phyloP scores from a whole-genome alignment of 2,329 filamentous ascomycete species.

The Aureobasidium subglaciale region DNA sequence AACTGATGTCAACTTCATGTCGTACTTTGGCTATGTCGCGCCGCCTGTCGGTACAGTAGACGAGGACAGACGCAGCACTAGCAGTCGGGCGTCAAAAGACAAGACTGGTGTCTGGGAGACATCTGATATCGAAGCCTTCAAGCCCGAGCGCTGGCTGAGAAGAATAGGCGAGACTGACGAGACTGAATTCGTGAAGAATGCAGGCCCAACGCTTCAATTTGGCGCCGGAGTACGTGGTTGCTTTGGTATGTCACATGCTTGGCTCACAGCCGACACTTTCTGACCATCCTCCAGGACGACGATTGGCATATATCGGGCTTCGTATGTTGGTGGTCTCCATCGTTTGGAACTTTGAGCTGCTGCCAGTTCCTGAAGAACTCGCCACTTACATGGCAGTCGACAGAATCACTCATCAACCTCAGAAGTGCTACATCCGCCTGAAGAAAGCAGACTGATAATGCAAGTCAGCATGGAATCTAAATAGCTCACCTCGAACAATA shows the following conservation, averaged over 20 bases:
- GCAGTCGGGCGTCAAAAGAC: constrained; percentile 23
- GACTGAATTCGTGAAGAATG: constrained; percentile 29
- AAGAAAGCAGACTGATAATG: background rate
- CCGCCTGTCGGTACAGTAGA: constrained; percentile 23
- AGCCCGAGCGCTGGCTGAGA: constrained; percentile 36
- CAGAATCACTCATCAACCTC: constrained; percentile 25
- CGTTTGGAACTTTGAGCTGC: constrained; percentile 27
- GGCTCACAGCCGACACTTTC: background rate
- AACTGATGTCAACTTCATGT: constrained; percentile 29
- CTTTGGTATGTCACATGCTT: constrained; percentile 24
- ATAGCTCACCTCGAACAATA: no score
- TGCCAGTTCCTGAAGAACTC: constrained; percentile 20
- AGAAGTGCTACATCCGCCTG: constrained; percentile 23
- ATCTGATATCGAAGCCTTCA: constrained; percentile 28
- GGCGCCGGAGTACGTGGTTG: constrained; percentile 33
- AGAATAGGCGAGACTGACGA: constrained; percentile 22
- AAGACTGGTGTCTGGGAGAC: constrained; percentile 25
- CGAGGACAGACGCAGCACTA: constrained; percentile 26
- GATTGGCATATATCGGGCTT: constrained; percentile 25
- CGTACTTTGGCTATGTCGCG: constrained; percentile 19
- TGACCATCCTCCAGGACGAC: constrained; percentile 17
- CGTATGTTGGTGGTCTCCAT: constrained; percentile 24
- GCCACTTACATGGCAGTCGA: constrained; percentile 22
- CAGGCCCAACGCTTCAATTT: constrained; percentile 31
- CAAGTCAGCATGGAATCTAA: no score